These are phyloP conservation scores for Xylaria multiplex DNA, from an alignment of 2,329 filamentous ascomycete genomes.

Conservation along the genomic window DNA sequence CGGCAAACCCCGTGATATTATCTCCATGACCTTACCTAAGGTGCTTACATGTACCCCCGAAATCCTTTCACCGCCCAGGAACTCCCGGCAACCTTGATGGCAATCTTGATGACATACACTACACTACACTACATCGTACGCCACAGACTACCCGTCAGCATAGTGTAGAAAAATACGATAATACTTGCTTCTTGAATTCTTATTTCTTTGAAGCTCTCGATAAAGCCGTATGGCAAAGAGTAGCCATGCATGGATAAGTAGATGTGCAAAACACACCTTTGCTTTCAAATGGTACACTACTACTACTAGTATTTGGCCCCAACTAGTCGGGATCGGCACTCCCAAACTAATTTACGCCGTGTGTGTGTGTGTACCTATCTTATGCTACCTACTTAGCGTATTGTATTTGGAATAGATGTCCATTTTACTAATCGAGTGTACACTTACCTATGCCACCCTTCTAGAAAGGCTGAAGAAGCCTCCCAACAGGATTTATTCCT, in stretches of 20 bases:
- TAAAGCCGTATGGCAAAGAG: not conserved
- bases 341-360: constrained; percentile 30
- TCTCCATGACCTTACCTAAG: not conserved
- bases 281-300: no score
- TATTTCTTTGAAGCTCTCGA: not conserved
- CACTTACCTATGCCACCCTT: not conserved
- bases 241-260: not conserved
- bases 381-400: not conserved
- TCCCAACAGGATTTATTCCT: not conserved
- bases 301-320: no score
- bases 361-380: not conserved
- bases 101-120: no score
- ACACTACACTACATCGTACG: no score
- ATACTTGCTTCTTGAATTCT: no score
- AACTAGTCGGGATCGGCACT: constrained; percentile 25
- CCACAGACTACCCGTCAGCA: not conserved
- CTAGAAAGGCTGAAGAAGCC: constrained; percentile 30
- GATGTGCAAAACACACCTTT: not conserved
- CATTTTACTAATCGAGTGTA: constrained; percentile 26
- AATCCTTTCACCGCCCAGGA: not conserved
- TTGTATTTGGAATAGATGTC: constrained; percentile 27
- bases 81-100: not conserved
- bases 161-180: not conserved
- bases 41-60: not conserved
- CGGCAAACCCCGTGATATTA: constrained; percentile 28